Base-by-base conservation (phyloP, 1,139 yeast genomes). In the Blastobotrys indianensis region DNA sequence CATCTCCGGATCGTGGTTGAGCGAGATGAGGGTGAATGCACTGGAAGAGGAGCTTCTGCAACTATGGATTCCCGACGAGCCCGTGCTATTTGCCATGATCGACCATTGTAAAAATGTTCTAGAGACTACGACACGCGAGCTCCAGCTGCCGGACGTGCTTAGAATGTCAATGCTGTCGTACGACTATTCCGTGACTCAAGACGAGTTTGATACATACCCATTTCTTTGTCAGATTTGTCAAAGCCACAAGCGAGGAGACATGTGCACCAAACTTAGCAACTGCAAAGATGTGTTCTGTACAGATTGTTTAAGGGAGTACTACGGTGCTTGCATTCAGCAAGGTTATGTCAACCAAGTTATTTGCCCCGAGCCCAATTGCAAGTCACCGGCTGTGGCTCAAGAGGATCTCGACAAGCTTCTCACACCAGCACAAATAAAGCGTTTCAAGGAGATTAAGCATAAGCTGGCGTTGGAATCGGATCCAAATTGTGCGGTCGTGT, bases 211-310 rank as follows among this genome's bases (percentile, higher is more conserved):
- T 4, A 47, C 53, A 10, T 59, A 61, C 30, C 70, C 81, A 2
- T 79, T 72, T 54, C 56, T 65, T 2, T 82, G 88, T 58, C 77
- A 75, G 15, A 80, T 82, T 1, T 82, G 88, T 54, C 80, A 79
- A 55, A 72, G 68, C 32, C 71, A 67, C 36, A 65, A 65, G 45
- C 75, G 74, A 51, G 88, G 90, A 1, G 42, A 45, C 0, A 51
- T 58, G 2, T 73, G 79, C 57, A 67, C 72, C 6, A 52, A 62
- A 47, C 66, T 81, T 41, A 69, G 68, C 0, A 58, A 61, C 0
- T 79, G 85, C 54, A 63, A 63, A 2, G 87, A 82, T 56, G 66
- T 68, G 1, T 76, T 79, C 50, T 82, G 88, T 56, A 68, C 67
- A 35, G 47, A 50, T 1, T 82, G 88, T 54, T 61, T 80, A 2